Evolutionary conservation across 495 filamentous ascomycete genomes (phyloP).

Genomic region (Barbatosphaeria neglecta): DNA sequence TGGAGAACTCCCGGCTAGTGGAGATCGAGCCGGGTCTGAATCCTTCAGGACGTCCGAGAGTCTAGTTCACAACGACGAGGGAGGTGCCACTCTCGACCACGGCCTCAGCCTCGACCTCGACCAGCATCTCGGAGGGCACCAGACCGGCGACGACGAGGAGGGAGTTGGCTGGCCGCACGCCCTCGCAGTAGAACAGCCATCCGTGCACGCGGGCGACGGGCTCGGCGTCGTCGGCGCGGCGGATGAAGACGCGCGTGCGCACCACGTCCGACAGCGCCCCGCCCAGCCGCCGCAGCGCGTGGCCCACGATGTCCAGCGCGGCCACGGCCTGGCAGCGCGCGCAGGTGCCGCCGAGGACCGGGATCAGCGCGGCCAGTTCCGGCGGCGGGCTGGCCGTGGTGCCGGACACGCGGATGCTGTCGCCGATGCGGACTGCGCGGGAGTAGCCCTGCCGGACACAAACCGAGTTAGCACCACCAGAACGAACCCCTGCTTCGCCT

Average conservation of each 20-base stretch:
- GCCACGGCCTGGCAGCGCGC: constrained; percentile 9
- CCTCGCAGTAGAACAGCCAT: constrained; percentile 5
- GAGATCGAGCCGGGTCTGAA: too few species aligned
- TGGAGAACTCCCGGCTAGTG: too few species aligned
- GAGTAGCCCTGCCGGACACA: constrained; percentile 9
- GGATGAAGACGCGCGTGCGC: constrained; percentile 7
- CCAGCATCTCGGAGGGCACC: constrained; percentile 3
- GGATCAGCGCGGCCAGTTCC: background rate
- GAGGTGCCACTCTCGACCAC: constrained; percentile 1
- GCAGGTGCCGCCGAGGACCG: constrained; percentile 3
- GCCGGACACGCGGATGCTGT: constrained; percentile 6
- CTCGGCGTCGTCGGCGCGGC: constrained; percentile 5
- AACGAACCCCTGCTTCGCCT: too few species aligned
- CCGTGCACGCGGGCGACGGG: constrained; percentile 8
- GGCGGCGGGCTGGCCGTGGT: constrained; percentile 8
- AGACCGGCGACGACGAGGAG: constrained; percentile 4
- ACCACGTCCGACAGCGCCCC: constrained; percentile 6
- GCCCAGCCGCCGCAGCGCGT: constrained; percentile 5
- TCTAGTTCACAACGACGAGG: background rate
- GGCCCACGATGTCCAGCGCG: constrained; percentile 5
- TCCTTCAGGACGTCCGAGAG: too few species aligned
- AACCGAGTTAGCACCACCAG: background rate
- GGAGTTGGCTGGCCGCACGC: constrained; percentile 7
- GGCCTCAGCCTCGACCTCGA: constrained; percentile 11
- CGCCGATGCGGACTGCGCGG: constrained; percentile 5